These are phyloP conservation scores for Kockovaella imperatae DNA, from an alignment of 768 basidiomycete species.

Conservation along the genomic window DNA sequence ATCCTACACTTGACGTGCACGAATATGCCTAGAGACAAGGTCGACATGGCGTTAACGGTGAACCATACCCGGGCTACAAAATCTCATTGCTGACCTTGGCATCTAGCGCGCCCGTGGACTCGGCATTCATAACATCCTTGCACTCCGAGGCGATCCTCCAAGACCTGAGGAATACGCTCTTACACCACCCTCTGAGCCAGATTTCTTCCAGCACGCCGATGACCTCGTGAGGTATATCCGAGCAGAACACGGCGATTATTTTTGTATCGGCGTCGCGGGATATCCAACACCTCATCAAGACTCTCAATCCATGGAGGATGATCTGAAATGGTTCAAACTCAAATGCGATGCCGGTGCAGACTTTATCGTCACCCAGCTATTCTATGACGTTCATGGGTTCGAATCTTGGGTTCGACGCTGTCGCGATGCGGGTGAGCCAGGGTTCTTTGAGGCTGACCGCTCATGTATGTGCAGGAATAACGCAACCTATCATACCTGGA, in stretches of 20 bases:
- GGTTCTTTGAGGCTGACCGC: not conserved
- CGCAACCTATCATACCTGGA: slow-evolving; percentile 82
- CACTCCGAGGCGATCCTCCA: slow-evolving; percentile 90
- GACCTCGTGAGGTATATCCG: slow-evolving; percentile 92
- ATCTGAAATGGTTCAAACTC: slow-evolving; percentile 61
- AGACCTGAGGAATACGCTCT: slow-evolving; percentile 71
- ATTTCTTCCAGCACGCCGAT: slow-evolving; percentile 63
- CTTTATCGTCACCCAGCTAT: slow-evolving; percentile 91
- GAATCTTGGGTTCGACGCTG: slow-evolving; percentile 68
- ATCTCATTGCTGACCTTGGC: not conserved
- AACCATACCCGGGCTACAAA: slow-evolving; percentile 5
- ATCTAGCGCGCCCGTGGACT: slow-evolving; percentile 62
- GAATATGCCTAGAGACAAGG: slow-evolving; percentile 43
- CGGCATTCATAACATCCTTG: slow-evolving; percentile 82
- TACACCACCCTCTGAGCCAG: slow-evolving; percentile 16
- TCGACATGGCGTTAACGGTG: slow-evolving; percentile 40
- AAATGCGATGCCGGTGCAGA: slow-evolving; percentile 94
- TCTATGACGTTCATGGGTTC: slow-evolving; percentile 90
- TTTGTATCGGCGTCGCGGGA: slow-evolving; percentile 92
- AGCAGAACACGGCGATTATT: slow-evolving; percentile 68
- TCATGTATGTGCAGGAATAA: slow-evolving; percentile 58
- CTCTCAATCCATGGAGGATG: slow-evolving; percentile 47
- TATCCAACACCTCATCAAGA: slow-evolving; percentile 57
- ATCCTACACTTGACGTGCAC: slow-evolving; percentile 45
- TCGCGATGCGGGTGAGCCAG: slow-evolving; percentile 58